Evolutionary conservation across 2,329 filamentous ascomycete genomes (phyloP), one percentile per base, ranked within the genome.

Genomic region (Aspergillus fumigatus): DNA sequence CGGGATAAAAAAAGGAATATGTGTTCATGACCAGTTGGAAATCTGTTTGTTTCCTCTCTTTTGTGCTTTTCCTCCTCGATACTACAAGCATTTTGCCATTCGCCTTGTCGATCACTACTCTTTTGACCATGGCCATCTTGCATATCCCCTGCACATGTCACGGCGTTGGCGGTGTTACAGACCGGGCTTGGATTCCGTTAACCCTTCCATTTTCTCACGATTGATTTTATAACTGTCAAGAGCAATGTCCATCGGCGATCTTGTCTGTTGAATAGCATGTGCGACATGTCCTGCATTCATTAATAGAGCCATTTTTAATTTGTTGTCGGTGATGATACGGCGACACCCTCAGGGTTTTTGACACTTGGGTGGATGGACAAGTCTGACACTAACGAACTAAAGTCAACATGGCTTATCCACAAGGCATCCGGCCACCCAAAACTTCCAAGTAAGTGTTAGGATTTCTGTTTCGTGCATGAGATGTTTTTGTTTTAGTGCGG

Each of bases 131-230:
- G 62, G 59, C 52, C 50, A 51, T 58, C 57, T 62, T 61, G 62
- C 63, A 67, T 67, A 60, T 59, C 50, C 56, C 51, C 53, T 57
- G 54, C 62, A 65, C 63, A 63, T 65, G 60, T 56, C 58, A 60
- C 55, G 64, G 64, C 64, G 64, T 58, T 61, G 61, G 52, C 52
- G 63, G 64, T 64, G 62, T 53, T 53, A 11, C 43, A 21, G 38
- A 52, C n/a, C 1, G 19, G 25, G 50, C 60, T 62, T 58, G 19
- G 19, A 25, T 14, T 25, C 52, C 17, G 40, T 40, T 26, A 51
- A 48, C 40, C 25, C 52, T 45, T 38, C 17, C 35, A 51, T 47
- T 35, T 35, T 50, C 14, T 40, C 2, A 14, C 52, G 32, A 53
- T 41, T 38, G 27, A 25, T 38, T 51, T 51, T 47, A 47, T 47